Evolutionary conservation across 2,329 filamentous ascomycete species (phyloP).

Genomic region (Trichoderma cornu-damae): DNA sequence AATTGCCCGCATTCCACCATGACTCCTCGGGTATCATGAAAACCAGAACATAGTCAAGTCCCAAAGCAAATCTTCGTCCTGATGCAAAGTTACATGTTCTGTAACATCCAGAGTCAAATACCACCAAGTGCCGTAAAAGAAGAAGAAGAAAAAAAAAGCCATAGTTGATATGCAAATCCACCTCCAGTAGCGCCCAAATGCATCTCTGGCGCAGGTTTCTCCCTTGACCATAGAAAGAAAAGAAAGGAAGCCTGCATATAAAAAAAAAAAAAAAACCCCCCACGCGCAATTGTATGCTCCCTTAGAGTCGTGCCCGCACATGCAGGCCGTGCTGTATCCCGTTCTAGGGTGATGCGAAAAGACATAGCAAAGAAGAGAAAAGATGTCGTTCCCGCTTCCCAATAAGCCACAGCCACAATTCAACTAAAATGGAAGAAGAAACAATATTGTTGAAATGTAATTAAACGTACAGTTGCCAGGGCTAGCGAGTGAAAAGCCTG

Average conservation of each 20-base stretch:
- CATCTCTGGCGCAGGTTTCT: slow-evolving; percentile 13
- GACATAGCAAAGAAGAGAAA: slow-evolving; percentile 12
- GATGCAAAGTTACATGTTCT: slow-evolving; percentile 27
- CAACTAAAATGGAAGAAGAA: background rate
- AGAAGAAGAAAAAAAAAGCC: background rate
- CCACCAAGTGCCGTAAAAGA: slow-evolving; percentile 20
- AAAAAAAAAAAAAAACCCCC: background rate
- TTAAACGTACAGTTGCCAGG: background rate
- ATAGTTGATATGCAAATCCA: slow-evolving; percentile 21
- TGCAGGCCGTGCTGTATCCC: slow-evolving; percentile 1
- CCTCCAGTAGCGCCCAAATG: slow-evolving; percentile 12
- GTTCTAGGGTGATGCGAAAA: slow-evolving; percentile 13
- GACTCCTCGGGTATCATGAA: slow-evolving; percentile 33
- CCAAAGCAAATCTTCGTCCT: slow-evolving; percentile 27
- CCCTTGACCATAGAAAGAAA: background rate
- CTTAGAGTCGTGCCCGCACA: background rate
- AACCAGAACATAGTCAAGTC: slow-evolving; percentile 29
- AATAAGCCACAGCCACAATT: background rate
- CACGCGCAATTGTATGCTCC: background rate
- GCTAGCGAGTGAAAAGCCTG: slow-evolving; percentile 24
- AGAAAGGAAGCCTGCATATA: background rate
- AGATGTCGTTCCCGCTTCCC: background rate
- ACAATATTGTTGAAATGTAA: slow-evolving; percentile 1
- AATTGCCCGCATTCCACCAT: slow-evolving; percentile 21
- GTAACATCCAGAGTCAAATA: slow-evolving; percentile 24